Evolutionary conservation across 2,329 filamentous ascomycete genomes (phyloP).

Genomic region (Westerdykella ornata): DNA sequence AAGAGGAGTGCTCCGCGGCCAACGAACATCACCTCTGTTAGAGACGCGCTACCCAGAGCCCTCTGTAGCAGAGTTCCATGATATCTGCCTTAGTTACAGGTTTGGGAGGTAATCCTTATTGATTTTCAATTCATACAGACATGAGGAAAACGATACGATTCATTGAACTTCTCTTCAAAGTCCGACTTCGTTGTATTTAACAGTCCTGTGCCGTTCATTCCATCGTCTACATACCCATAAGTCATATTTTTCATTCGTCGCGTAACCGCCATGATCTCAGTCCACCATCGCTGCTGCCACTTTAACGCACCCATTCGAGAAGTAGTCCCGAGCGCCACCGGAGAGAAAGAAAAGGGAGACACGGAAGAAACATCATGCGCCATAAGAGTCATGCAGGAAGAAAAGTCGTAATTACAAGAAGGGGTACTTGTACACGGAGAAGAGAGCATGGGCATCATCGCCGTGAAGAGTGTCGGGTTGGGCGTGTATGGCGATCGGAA

Average conservation of each 20-base stretch:
- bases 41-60: no score
- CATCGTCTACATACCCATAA: conserved; percentile 13
- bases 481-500: conserved; percentile 37
- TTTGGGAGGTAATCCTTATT: no score
- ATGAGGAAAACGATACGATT: no score
- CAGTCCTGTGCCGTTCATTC: conserved; percentile 5
- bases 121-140: no score
- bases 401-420: background rate
- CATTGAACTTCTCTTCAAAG: no score
- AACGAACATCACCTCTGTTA: no score
- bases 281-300: conserved; percentile 5
- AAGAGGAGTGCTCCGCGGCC: no score
- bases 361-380: background rate
- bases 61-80: no score
- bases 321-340: no score
- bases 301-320: no score
- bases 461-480: conserved; percentile 34
- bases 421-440: conserved; percentile 7
- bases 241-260: conserved; percentile 7
- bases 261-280: conserved; percentile 5
- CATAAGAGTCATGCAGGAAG: background rate
- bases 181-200: conserved; percentile 11
- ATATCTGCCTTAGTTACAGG: no score
- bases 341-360: no score
- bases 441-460: conserved; percentile 8